Base-by-base conservation (phyloP, 1,139 yeast genomes). In the Geotrichum reessii region DNA sequence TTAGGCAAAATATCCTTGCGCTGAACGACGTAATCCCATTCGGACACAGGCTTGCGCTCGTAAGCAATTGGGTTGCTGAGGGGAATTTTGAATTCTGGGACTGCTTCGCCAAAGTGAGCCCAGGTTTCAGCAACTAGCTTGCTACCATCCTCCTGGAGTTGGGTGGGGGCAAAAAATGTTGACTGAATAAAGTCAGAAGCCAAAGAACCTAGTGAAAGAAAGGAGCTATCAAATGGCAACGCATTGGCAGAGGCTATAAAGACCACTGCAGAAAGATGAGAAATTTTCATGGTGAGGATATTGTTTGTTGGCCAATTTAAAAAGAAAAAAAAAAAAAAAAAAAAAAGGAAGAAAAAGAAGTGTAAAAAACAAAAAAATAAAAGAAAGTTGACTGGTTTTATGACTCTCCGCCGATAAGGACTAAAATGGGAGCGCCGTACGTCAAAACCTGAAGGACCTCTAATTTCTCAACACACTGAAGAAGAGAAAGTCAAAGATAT, bases 1-100 rank as follows among this genome's bases (percentile, higher is more conserved):
- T 69, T 63, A 47, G 74, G 75, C 44, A 37, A 37, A 63, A 73
- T 76, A 2, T 65, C 67, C 53, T 61, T 61, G 52, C 62, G 62
- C 55, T 67, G 61, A 11, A 65, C 65, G 31, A 64, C 61, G 56
- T 63, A 64, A 22, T 61, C 60, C 71, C 71, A 68, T 52, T 68
- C 65, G 17, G 57, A 33, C 14, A 33, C 57, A 3, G 59, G 53
- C 14, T 31, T 46, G 11, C 27, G 28, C 37, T 51, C 47, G 40
- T 47, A 33, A 14, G 48, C 37, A 47, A 55, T 50, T 12, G 58
- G 55, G 22, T 55, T 44, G 31, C 31, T 22, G 9, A 22, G 33
- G 11, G 28, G 28, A 3, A 47, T 37, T 1, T 14, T 12, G 25
- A 24, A 47, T 14, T 24, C 28, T 14, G 50, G 31, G 1, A 25